Percentiles rank a stretch among this genome's conserved stretches.
These are phyloP conservation scores for Ophiognomonia clavigignenti-juglandacearum DNA, from an alignment of 2,329 filamentous ascomycete species.

Conservation along the genomic window DNA sequence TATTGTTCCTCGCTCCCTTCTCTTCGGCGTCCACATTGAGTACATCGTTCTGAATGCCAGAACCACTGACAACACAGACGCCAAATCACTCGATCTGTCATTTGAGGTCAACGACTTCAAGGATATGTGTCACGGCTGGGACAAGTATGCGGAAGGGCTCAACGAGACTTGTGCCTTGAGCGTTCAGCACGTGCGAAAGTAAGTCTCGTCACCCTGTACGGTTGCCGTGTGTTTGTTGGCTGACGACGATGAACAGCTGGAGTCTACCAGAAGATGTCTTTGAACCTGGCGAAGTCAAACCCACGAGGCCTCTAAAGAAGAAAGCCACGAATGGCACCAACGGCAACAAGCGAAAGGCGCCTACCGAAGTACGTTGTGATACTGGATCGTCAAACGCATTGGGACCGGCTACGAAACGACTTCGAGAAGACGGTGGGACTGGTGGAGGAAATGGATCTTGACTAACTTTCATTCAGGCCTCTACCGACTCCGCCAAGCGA, in stretches of 20 bases:
- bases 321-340: conserved; percentile 37
- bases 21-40: background rate
- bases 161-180: conserved; percentile 51
- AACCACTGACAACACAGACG: conserved; percentile 43
- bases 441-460: background rate
- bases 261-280: conserved; percentile 90
- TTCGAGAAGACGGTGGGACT: background rate
- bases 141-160: conserved; percentile 68
- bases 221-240: background rate
- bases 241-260: conserved; percentile 50
- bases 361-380: conserved; percentile 33
- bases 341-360: conserved; percentile 45
- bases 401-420: conserved; percentile 1
- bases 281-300: conserved; percentile 68
- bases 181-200: conserved; percentile 84
- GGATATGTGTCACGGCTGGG: conserved; percentile 70
- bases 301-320: conserved; percentile 51
- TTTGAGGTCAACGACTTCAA: conserved; percentile 85
- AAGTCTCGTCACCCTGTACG: conserved; percentile 30
- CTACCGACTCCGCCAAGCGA: conserved; percentile 14
- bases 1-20: background rate
- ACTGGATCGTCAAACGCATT: conserved; percentile 1
- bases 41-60: conserved; percentile 19
- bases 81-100: conserved; percentile 71
- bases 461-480: conserved; percentile 16